phyloP scores from a whole-genome alignment of 2,329 filamentous ascomycete species.

The Dactylellina drechsleri region DNA sequence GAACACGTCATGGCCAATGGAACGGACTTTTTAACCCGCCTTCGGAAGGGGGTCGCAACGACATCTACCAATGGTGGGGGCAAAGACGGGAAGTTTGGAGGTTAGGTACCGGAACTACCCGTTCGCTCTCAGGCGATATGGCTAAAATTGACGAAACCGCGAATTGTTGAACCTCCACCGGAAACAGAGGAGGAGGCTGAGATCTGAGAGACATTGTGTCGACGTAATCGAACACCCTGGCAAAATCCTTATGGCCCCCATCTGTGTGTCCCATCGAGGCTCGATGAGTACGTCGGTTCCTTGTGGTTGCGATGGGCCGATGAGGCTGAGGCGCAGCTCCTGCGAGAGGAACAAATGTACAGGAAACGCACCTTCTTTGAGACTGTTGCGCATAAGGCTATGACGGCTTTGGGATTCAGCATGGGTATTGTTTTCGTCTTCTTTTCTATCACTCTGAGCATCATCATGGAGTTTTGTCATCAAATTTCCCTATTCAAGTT shows the following conservation, averaged over 20 bases:
- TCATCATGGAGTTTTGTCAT: slow-evolving; percentile 1
- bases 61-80: slow-evolving; percentile 30
- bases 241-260: neutral
- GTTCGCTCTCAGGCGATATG: neutral
- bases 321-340: too few relatives aligned
- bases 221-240: neutral
- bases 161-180: neutral
- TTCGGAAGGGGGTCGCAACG: slow-evolving; percentile 32
- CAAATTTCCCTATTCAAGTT: neutral
- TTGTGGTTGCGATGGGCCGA: too few relatives aligned
- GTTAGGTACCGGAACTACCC: slow-evolving; percentile 13
- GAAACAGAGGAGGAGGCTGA: neutral
- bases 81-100: slow-evolving; percentile 51
- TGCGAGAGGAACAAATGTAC: too few relatives aligned
- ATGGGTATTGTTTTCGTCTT: too few relatives aligned
- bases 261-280: neutral
- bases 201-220: neutral
- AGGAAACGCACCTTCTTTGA: too few relatives aligned
- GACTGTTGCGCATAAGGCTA: too few relatives aligned
- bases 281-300: too few relatives aligned
- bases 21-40: slow-evolving; percentile 42
- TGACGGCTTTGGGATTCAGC: too few relatives aligned
- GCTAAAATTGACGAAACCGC: neutral
- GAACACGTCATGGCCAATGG: slow-evolving; percentile 45
- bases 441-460: neutral